phyloP scores from a whole-genome alignment of 176 grass and related monocot genomes.

The Avena eriantha region DNA sequence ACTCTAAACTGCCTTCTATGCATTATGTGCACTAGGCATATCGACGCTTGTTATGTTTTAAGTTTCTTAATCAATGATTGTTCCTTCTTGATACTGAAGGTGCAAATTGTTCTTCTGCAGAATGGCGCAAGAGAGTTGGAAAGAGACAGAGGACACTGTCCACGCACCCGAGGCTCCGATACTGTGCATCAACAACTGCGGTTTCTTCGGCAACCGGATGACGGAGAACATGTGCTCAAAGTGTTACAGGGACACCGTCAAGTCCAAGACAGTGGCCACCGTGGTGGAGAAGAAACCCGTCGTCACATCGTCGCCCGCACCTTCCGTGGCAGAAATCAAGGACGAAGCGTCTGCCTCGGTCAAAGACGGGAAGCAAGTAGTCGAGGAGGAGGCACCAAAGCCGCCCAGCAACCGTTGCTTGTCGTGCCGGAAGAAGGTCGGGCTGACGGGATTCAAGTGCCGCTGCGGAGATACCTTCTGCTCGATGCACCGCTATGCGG shows the following conservation, averaged over 20 bases:
- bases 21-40: background rate
- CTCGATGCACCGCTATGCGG: slow-evolving; percentile 58
- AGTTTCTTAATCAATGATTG: background rate
- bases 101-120: background rate
- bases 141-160: slow-evolving; percentile 62
- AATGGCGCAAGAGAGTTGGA: slow-evolving; percentile 65
- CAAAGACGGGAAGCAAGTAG: background rate
- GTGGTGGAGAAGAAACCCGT: slow-evolving; percentile 25
- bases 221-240: slow-evolving; percentile 68
- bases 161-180: slow-evolving; percentile 55
- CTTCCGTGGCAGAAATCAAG: slow-evolving; percentile 1
- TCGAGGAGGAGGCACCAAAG: slow-evolving; percentile 21
- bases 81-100: background rate
- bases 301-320: background rate
- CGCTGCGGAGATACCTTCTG: slow-evolving; percentile 68
- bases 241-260: slow-evolving; percentile 62
- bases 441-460: slow-evolving; percentile 68
- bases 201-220: slow-evolving; percentile 68
- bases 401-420: slow-evolving; percentile 54
- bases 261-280: slow-evolving; percentile 13
- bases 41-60: background rate
- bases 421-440: slow-evolving; percentile 62
- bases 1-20: background rate
- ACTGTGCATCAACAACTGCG: slow-evolving; percentile 69
- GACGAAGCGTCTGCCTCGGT: slow-evolving; percentile 11